Evolutionary conservation across 495 filamentous ascomycete species (phyloP).

Genomic region (Physcia stellaris): DNA sequence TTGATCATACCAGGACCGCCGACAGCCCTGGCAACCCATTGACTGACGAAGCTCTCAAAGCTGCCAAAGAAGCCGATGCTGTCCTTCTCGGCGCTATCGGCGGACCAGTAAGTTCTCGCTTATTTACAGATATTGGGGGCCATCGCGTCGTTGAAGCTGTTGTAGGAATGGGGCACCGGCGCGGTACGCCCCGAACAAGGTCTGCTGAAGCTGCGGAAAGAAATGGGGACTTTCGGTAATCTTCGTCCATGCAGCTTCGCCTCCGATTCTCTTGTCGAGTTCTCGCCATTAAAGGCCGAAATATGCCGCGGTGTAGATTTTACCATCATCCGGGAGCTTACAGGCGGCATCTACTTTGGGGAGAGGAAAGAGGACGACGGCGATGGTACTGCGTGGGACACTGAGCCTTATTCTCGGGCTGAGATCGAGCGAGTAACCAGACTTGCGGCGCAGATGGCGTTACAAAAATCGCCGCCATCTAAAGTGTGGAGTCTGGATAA

Average conservation of each 20-base stretch:
- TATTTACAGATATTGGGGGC: neutral
- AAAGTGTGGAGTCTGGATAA: constrained; percentile 89
- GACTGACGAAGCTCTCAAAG: constrained; percentile 70
- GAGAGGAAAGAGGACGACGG: constrained; percentile 80
- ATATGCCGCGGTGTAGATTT: constrained; percentile 85
- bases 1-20: constrained; percentile 71
- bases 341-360: constrained; percentile 94
- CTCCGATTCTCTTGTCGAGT: constrained; percentile 71
- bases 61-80: constrained; percentile 82
- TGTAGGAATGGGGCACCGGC: constrained; percentile 84
- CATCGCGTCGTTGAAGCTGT: too few relatives aligned
- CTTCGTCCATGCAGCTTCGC: constrained; percentile 96
- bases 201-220: constrained; percentile 82
- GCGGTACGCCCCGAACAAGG: constrained; percentile 88
- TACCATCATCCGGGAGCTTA: constrained; percentile 88
- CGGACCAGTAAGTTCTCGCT: constrained; percentile 51
- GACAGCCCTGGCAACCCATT: constrained; percentile 64
- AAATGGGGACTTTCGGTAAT: constrained; percentile 91
- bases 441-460: constrained; percentile 69
- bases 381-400: constrained; percentile 68
- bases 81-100: constrained; percentile 91
- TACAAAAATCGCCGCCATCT: constrained; percentile 62
- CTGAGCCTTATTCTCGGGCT: constrained; percentile 71
- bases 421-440: constrained; percentile 88
- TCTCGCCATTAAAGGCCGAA: constrained; percentile 76